A percentile compares a stretch with the other conserved stretches of the same genome.
Evolutionary conservation across 1,139 yeast species (phyloP).

Genomic region (Taiozyma onychis): DNA sequence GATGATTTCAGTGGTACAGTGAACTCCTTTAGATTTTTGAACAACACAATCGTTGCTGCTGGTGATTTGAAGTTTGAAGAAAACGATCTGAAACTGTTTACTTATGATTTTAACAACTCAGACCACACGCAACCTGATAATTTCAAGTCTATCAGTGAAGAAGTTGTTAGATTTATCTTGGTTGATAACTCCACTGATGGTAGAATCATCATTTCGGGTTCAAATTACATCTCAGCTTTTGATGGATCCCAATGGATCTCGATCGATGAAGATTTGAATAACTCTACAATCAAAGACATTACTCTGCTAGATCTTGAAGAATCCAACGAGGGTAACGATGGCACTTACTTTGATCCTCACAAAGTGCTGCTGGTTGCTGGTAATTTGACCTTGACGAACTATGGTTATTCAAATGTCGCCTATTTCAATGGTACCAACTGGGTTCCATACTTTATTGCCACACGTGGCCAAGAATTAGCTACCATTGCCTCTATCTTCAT

Average conservation of each 20-base stretch:
- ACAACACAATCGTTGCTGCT: constrained; percentile 46
- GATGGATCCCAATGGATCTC: constrained; percentile 44
- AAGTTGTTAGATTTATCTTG: constrained; percentile 43
- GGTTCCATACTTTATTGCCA: constrained; percentile 54
- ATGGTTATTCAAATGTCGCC: constrained; percentile 64
- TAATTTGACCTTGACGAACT: constrained; percentile 39
- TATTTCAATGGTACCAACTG: constrained; percentile 64
- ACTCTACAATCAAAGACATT: constrained; percentile 26
- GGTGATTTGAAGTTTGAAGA: constrained; percentile 51
- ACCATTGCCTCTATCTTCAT: constrained; percentile 25
- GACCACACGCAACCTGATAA: constrained; percentile 16
- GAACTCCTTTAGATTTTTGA: constrained; percentile 47
- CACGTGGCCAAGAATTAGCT: constrained; percentile 16
- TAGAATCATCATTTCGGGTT: constrained; percentile 53
- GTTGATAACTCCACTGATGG: constrained; percentile 43
- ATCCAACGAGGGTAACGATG: constrained; percentile 27
- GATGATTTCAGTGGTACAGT: constrained; percentile 48
- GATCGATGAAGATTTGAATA: constrained; percentile 11
- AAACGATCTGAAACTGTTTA: constrained; percentile 37
- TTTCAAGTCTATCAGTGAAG: constrained; percentile 31
- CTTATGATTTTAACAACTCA: constrained; percentile 42
- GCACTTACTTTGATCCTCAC: constrained; percentile 28
- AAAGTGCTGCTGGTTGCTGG: constrained; percentile 62
- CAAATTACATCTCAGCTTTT: constrained; percentile 41
- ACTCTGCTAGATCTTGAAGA: constrained; percentile 26